Conservation (phyloP, 1,284 basidiomycete species). For the Ganoderma lucidum region DNA sequence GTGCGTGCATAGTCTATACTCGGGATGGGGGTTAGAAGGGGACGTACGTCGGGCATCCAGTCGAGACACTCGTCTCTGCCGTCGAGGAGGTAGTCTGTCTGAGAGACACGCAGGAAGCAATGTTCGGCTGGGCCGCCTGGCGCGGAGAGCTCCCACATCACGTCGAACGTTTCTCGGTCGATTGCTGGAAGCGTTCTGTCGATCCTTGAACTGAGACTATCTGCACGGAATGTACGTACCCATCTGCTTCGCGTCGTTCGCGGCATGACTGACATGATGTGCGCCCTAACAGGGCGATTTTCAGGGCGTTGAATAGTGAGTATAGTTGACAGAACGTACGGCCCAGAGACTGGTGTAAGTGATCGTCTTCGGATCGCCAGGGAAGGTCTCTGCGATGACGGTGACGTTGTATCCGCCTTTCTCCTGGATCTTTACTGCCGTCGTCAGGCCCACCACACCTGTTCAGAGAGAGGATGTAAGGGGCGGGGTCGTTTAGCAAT, state of each 20-base stretch:
- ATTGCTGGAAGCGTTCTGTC: conserved; percentile 52
- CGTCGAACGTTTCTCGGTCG: conserved; percentile 75
- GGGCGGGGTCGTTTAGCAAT: neutral
- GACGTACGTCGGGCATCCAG: conserved; percentile 68
- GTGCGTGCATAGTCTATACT: neutral
- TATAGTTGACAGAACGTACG: conserved; percentile 50
- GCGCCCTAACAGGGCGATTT: conserved; percentile 54
- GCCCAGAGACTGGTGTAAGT: conserved; percentile 83
- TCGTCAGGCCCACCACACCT: conserved; percentile 80
- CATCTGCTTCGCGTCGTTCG: conserved; percentile 56
- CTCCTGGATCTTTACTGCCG: conserved; percentile 72
- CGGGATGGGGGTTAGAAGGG: conserved; percentile 2
- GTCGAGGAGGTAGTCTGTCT: conserved; percentile 66
- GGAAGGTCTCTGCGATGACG: conserved; percentile 71
- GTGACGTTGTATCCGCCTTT: conserved; percentile 63
- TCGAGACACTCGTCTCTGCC: conserved; percentile 54
- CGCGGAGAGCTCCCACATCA: conserved; percentile 74
- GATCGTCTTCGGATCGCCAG: conserved; percentile 71
- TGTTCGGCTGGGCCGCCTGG: conserved; percentile 58
- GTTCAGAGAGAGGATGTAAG: neutral
- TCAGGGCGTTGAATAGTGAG: conserved; percentile 6
- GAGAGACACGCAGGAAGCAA: conserved; percentile 66
- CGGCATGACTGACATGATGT: conserved; percentile 70
- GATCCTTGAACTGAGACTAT: neutral
- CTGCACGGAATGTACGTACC: conserved; percentile 44